phyloP scores from a whole-genome alignment of 352 stramenopile genomes.

The Globisporangium paddicum region DNA sequence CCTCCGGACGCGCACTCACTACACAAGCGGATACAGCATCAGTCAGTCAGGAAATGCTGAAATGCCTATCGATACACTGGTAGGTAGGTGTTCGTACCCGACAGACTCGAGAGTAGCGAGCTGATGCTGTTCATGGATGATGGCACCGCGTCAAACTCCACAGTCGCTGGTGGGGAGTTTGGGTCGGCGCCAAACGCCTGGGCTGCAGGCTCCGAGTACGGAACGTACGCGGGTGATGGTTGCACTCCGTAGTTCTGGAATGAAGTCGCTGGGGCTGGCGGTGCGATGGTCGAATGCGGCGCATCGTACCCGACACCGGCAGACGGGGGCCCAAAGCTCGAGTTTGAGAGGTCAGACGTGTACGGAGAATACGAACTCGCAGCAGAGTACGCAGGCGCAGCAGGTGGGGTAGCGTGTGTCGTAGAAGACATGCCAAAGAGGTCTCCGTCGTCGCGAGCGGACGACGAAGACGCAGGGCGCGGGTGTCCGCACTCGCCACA shows the following conservation, averaged over 20 bases:
- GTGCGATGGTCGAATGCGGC: slow-evolving; percentile 15
- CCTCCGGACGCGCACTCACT: slow-evolving; percentile 34
- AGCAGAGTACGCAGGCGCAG: not conserved
- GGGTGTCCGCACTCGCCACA: slow-evolving; percentile 74
- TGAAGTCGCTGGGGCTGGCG: slow-evolving; percentile 15
- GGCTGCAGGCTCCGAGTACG: slow-evolving; percentile 1
- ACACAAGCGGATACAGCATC: not conserved
- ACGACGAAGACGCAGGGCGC: slow-evolving; percentile 16
- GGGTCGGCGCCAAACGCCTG: slow-evolving; percentile 4
- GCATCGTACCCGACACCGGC: slow-evolving; percentile 25
- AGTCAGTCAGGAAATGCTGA: not conserved
- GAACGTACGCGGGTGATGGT: slow-evolving; percentile 20
- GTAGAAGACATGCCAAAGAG: slow-evolving; percentile 48
- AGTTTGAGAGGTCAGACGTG: slow-evolving; percentile 9
- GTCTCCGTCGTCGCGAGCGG: slow-evolving; percentile 40
- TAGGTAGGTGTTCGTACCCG: slow-evolving; percentile 22
- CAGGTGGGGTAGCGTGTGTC: slow-evolving; percentile 10
- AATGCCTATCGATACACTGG: not conserved
- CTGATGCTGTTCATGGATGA: slow-evolving; percentile 46
- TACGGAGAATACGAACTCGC: not conserved
- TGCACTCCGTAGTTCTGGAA: slow-evolving; percentile 15
- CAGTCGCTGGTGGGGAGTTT: slow-evolving; percentile 33
- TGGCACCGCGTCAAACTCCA: slow-evolving; percentile 35
- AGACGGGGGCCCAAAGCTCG: slow-evolving; percentile 21
- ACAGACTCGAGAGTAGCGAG: slow-evolving; percentile 57